A percentile compares a stretch with the other conserved stretches of the same genome.
Evolutionary conservation across 495 filamentous ascomycete species (phyloP).

Genomic region (Aspergillus ellipticus): DNA sequence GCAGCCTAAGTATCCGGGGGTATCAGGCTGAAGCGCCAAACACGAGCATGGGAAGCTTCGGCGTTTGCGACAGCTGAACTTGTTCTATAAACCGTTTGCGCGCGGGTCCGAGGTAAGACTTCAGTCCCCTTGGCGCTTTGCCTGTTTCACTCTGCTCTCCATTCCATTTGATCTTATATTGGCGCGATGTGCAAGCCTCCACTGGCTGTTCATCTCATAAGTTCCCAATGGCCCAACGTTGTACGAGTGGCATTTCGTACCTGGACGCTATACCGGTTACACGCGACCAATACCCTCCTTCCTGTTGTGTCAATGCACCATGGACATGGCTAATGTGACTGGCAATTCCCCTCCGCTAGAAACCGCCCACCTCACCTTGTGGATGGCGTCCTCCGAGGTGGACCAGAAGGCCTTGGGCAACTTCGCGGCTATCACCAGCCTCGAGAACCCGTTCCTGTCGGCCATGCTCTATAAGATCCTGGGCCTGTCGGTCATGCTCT

Average conservation of each 20-base stretch:
- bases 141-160: constrained; percentile 3
- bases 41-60: constrained; percentile 33
- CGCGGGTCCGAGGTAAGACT: constrained; percentile 30
- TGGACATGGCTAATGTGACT: constrained; percentile 14
- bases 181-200: background rate
- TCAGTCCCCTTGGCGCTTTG: constrained; percentile 8
- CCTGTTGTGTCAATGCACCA: constrained; percentile 2
- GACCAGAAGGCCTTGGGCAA: constrained; percentile 94
- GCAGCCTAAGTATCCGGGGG: constrained; percentile 1
- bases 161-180: background rate
- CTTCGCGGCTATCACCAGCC: constrained; percentile 70
- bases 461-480: constrained; percentile 83
- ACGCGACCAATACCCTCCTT: background rate
- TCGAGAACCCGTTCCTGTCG: constrained; percentile 71
- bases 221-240: background rate
- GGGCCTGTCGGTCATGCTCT: constrained; percentile 84
- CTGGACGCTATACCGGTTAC: background rate
- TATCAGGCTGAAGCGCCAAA: constrained; percentile 20
- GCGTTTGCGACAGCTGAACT: constrained; percentile 26
- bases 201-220: background rate
- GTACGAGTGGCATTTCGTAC: background rate
- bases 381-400: constrained; percentile 94
- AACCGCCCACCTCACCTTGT: constrained; percentile 30
- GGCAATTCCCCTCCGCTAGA: constrained; percentile 16
- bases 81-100: constrained; percentile 26